Base-by-base conservation (phyloP, 148 eudicot species). In the Vaccinium darrowii region DNA sequence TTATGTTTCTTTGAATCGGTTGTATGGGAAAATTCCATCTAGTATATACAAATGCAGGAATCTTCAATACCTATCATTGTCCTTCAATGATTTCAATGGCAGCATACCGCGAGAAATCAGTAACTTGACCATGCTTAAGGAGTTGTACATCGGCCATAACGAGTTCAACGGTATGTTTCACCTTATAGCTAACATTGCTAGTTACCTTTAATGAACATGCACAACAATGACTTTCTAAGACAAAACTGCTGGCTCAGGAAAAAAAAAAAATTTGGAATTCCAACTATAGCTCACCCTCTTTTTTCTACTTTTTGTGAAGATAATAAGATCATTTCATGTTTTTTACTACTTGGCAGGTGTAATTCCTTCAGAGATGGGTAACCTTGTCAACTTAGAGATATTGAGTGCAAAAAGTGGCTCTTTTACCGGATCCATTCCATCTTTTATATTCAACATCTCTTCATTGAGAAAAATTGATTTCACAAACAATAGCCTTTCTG, bases 391-490 rank as follows among this genome's bases (percentile, higher is more conserved):
- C 36, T 27, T 69, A 27, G 74, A 69, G 74, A 4, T 69, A 12
- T 25, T 69, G 39, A 69, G 74, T 69, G 74, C 50, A 8, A 2
- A 0, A 7, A 74, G 78, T 6, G 74, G 74, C 13, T 83, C 80
- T 43, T 56, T 86, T 16, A 77, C 85, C 12, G 86, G 85, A 78
- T 53, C 73, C 57, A 79, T 79, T 56, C 88, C 88, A 77, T 82
- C 82, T 7, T 76, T 76, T 36, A 36, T 86, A 67, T 82, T 86
- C 82, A 86, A 86, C 79, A 83, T 86, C 58, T 69, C 88, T 19
- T 86, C 88, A 36, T 76, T 87, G 54, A 51, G 30, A 80, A 2
- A 1, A 23, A n/a, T 87, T 8, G 82, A 80, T 57, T 74, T 87
- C 6, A 19, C 1, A 21, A 83, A 83, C 84, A 87, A 87, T 49